These are phyloP conservation scores for Malus orientalis DNA, from an alignment of 306 rosid genomes.

Conservation along the genomic window DNA sequence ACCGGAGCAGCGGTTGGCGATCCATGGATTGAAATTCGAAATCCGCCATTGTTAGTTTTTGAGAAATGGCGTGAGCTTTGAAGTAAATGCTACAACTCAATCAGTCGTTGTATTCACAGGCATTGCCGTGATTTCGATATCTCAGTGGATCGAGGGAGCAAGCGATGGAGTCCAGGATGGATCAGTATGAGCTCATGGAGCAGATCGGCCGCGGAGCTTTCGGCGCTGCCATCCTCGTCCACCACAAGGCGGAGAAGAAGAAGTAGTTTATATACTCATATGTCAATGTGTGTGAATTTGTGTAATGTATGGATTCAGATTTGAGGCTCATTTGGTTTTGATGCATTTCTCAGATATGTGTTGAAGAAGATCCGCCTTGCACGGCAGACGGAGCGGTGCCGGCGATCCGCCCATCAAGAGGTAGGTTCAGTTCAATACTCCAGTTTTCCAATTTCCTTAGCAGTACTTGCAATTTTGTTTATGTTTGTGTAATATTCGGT, in stretches of 20 bases:
- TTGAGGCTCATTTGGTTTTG: background rate
- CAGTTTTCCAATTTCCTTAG: background rate
- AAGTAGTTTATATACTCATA: slow-evolving; percentile 31
- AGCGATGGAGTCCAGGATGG: slow-evolving; percentile 89
- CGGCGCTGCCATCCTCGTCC: slow-evolving; percentile 95
- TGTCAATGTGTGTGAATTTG: background rate
- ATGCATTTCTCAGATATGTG: slow-evolving; percentile 61
- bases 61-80: background rate
- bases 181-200: slow-evolving; percentile 99
- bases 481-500: background rate
- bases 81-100: background rate
- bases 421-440: slow-evolving; percentile 23
- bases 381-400: slow-evolving; percentile 92
- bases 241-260: slow-evolving; percentile 86
- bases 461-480: background rate
- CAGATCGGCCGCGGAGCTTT: slow-evolving; percentile 99
- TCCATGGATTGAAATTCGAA: background rate
- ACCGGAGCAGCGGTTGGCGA: slow-evolving; percentile 1
- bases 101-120: background rate
- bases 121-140: background rate
- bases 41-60: background rate
- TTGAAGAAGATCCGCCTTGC: slow-evolving; percentile 99
- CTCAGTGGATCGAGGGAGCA: slow-evolving; percentile 13
- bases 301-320: slow-evolving; percentile 7
- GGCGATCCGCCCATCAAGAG: slow-evolving; percentile 99